phyloP scores from a whole-genome alignment of 176 grass and related monocot genomes.

The Puccinellia tenuiflora region DNA sequence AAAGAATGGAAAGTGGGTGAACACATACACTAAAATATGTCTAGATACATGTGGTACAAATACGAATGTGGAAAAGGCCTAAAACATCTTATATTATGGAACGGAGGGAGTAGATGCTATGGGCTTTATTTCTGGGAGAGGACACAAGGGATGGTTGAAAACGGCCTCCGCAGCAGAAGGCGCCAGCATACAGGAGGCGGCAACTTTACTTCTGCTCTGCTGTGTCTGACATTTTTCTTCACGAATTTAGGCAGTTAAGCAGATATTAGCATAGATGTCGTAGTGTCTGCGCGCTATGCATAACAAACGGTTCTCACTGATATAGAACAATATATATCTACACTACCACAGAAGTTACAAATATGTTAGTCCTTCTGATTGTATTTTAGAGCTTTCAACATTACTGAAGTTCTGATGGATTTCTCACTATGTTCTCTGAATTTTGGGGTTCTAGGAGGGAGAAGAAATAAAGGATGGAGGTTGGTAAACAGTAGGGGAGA shows the following conservation, averaged over 20 bases:
- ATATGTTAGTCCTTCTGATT: neutral
- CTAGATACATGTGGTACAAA: too few species aligned
- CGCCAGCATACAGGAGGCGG: slow-evolving; percentile 18
- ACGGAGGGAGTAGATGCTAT: too few species aligned
- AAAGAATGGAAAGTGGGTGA: too few species aligned
- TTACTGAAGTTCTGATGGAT: neutral
- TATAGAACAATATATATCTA: neutral
- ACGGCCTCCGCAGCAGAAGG: neutral
- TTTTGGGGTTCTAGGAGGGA: slow-evolving; percentile 39
- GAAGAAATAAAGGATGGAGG: slow-evolving; percentile 32
- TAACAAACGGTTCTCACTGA: too few species aligned
- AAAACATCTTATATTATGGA: too few species aligned
- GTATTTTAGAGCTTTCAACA: slow-evolving; percentile 18
- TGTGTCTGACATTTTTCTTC: neutral
- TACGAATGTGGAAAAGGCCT: too few species aligned
- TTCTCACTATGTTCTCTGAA: neutral
- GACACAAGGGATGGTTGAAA: neutral
- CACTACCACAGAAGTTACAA: neutral
- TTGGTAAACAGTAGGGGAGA: slow-evolving; percentile 63
- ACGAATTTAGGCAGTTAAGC: neutral
- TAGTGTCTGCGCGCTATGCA: neutral
- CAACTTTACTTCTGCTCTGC: slow-evolving; percentile 14
- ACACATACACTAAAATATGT: too few species aligned
- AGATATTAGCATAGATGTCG: neutral
- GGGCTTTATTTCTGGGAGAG: neutral